Base-by-base conservation (phyloP, 1,284 basidiomycete genomes). In the Melampsora medusae region DNA sequence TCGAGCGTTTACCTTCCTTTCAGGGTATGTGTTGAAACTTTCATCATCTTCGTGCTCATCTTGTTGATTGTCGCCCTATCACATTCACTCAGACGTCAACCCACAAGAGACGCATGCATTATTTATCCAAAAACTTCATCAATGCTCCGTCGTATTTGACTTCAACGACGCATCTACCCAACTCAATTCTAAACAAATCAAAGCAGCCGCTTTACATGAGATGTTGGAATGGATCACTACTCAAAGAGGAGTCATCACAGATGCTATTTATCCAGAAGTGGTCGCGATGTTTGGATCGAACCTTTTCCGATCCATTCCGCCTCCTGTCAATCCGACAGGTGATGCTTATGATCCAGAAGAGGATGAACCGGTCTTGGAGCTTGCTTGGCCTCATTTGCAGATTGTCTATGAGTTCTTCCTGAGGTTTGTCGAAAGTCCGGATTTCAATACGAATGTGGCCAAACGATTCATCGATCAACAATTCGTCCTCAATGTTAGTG, bases 381-480 rank as follows among this genome's bases (percentile, higher is more conserved):
- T 99, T 72, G 97, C 97, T 19, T 99, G 97, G 97, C 97, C 97
- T 38, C 97, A 99, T 84, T 88, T 99, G 74, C 96, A 99, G 85
- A 96, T 99, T 80, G 97, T 99, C 69, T 99, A 99, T 85, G 97
- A 99, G 84, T 98, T 99, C 85, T 99, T 99, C 89, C 89, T 99
- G 49, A 92, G 97, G 73, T 99, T 99, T 82, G 92, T 99, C 78
- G 97, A 99, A 85, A 93, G 90, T 81, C 91, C 92, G 14, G 97
- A 99, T 83, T 98, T 99, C 86, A 98, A 97, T 87, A 96, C 93
- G 80, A 97, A 97, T 83, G 85, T 97, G 78, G 97, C 97, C 75
- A 99, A 98, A 85, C 91, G 92, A 77, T 97, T 93, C 85, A 95
- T 99, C 82, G 97, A 99, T 83, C 97, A 98, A 82, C 85, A 88